Conservation (phyloP, 2,329 filamentous ascomycete genomes). For the Cercospora sojina region DNA sequence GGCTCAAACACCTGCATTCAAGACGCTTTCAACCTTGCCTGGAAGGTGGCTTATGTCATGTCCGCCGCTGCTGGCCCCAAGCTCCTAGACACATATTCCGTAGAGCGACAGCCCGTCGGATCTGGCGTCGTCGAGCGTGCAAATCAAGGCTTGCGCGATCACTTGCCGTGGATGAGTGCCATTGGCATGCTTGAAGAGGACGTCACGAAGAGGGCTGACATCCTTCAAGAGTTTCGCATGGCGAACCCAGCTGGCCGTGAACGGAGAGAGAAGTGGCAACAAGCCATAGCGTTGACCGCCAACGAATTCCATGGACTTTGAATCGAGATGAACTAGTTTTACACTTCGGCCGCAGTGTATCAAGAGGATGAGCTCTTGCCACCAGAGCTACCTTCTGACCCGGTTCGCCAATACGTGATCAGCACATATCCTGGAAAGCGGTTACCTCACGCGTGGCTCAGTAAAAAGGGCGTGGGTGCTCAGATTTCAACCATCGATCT, state of each 20-base stretch:
- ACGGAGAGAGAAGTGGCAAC: too few species aligned
- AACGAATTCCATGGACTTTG: slow-evolving; percentile 55
- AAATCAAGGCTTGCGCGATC: slow-evolving; percentile 58
- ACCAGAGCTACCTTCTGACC: slow-evolving; percentile 25
- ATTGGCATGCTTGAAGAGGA: slow-evolving; percentile 33
- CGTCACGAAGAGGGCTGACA: slow-evolving; percentile 39
- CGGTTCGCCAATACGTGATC: slow-evolving; percentile 31
- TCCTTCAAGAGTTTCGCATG: slow-evolving; percentile 15
- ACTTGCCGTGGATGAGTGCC: slow-evolving; percentile 32
- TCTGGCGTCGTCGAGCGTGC: slow-evolving; percentile 54
- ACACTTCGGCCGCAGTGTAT: slow-evolving; percentile 45
- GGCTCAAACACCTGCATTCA: slow-evolving; percentile 42
- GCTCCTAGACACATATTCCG: slow-evolving; percentile 34
- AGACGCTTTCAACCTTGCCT: slow-evolving; percentile 17
- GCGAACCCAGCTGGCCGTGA: too few species aligned
- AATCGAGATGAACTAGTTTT: slow-evolving; percentile 58
- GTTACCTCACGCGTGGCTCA: slow-evolving; percentile 64
- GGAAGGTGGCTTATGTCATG: slow-evolving; percentile 30
- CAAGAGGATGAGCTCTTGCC: slow-evolving; percentile 30
- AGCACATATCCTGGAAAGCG: slow-evolving; percentile 59
- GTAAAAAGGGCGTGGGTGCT: slow-evolving; percentile 32
- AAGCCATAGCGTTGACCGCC: slow-evolving; percentile 34
- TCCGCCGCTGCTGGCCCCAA: slow-evolving; percentile 25
- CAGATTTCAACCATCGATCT: slow-evolving; percentile 54
- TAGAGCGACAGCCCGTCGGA: slow-evolving; percentile 42